Evolutionary conservation across 129 eudicot genomes (phyloP), one percentile per base, ranked within the genome.

Genomic region (Calendula officinalis): DNA sequence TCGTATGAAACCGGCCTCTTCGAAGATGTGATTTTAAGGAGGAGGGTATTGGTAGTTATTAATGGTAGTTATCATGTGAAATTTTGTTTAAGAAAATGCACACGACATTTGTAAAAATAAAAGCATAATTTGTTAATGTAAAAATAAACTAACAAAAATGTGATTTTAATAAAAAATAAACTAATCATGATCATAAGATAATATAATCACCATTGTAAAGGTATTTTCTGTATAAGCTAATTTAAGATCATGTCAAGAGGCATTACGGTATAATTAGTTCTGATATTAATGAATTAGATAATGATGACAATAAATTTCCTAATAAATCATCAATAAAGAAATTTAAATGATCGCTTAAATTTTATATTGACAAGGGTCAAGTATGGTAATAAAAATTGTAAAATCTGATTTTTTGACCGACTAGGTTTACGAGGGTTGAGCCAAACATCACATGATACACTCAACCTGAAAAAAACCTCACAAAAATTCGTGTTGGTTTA

Each of bases 171-270:
- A 5, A 55, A 15, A 4, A 49, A 48, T 13, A 68, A 32, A 7
- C 3, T 54, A 52, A 34, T 56, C 46, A 11, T 33, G 55, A 62
- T 62, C 55, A 32, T 63, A 56, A 45, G 30, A 56, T 35, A 66
- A 69, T 5, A 36, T 15, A 69, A 34, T 44, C 46, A 36, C 43
- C 44, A 33, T 47, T 2, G 30, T 9, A 45, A 57, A 46, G 67
- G 47, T 16, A 57, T 17, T 17, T 58, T 57, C 60, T 38, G 4
- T 50, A 60, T 70, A 70, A 59, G 75, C 74, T 70, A 58, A 59
- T 47, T 36, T 59, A 49, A 59, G 75, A 70, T 69, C 15, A 69
- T 46, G 45, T 69, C 67, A 69, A 46, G 74, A 69, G 67, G 4
- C 67, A 59, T 47, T 59, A 70, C 22, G 47, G 7, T 67, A 30